Evolutionary conservation across 306 rosid genomes (phyloP).

Genomic region (Biancaea sappan): DNA sequence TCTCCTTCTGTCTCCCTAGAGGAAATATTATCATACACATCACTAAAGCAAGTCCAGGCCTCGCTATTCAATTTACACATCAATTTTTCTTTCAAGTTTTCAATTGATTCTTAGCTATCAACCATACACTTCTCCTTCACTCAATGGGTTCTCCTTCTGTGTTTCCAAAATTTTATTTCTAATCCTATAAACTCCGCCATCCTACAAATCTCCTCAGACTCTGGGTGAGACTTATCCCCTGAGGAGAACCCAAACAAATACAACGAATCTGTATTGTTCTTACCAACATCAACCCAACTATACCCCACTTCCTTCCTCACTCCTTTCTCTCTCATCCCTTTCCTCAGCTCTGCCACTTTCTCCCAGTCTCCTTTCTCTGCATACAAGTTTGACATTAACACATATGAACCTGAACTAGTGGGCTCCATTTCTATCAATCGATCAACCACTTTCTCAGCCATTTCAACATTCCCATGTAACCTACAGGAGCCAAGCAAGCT

Average conservation of each 20-base stretch:
- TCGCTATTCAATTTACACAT: too few relatives aligned
- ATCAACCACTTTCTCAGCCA: slow-evolving; percentile 63
- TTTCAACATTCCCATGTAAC: slow-evolving; percentile 67
- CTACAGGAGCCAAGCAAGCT: slow-evolving; percentile 84
- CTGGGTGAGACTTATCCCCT: slow-evolving; percentile 69
- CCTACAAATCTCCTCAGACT: slow-evolving; percentile 58
- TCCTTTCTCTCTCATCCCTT: slow-evolving; percentile 69
- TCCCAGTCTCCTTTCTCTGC: slow-evolving; percentile 89
- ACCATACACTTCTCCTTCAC: slow-evolving; percentile 28
- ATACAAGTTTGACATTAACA: slow-evolving; percentile 72
- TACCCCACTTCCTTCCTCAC: slow-evolving; percentile 79
- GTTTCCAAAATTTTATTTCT: slow-evolving; percentile 61
- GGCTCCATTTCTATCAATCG: slow-evolving; percentile 69
- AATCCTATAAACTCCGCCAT: slow-evolving; percentile 66
- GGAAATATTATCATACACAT: too few relatives aligned
- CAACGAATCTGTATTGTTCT: slow-evolving; percentile 50
- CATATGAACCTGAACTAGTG: slow-evolving; percentile 66
- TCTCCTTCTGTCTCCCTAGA: too few relatives aligned
- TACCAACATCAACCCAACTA: slow-evolving; percentile 76
- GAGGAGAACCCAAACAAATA: slow-evolving; percentile 77
- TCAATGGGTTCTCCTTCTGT: slow-evolving; percentile 24
- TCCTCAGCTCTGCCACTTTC: slow-evolving; percentile 72
- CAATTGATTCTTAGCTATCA: background rate
- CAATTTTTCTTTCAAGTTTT: too few relatives aligned
- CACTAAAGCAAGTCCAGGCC: too few relatives aligned